Base-by-base conservation (phyloP, 805 yeast species). In the Wickerhamiella australiensis region DNA sequence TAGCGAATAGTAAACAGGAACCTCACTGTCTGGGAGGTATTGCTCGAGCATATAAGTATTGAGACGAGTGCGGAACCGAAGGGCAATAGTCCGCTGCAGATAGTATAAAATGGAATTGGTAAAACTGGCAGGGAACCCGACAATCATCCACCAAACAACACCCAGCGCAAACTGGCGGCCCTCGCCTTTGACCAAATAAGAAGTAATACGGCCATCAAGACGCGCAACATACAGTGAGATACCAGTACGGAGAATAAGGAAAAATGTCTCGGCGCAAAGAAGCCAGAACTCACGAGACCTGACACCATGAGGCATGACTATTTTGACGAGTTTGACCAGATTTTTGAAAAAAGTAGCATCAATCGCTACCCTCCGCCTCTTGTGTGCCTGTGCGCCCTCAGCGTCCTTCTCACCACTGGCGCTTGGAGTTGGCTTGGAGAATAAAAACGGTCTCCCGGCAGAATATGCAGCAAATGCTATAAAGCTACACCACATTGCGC, bases 111-210 rank as follows among this genome's bases (percentile, higher is more conserved):
- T 63, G 0, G 94, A 77, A 58, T 87, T 85, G 8, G 84, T 80
- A 26, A 84, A 60, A 2, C 95, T 76, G 1, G 95, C 92, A 0
- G 97, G 97, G 8, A 86, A 62, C 9, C 96, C 95, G 12, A 88
- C 70, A 13, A 77, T 57, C 80, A 88, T 76, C 96, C 96, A 88
- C 58, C 76, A 71, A 1, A 75, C 69, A 50, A 87, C 64, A 25
- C 82, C 73, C 52, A 74, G 73, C 50, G 80, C 67, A 59, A 88
- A 87, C 42, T 70, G 71, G 43, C 72, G 69, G 53, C 86, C 82
- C 46, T 74, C 73, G 54, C 82, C 85, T 37, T 81, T 74, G 25
- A 88, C 84, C 56, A 88, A 72, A 1, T 85, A 77, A 0, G 95
- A 85, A 3, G 88, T 95, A 49, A 88, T 68, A 59, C 72, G 70